Evolutionary conservation across 192 early-diverging fungal genomes (phyloP).

Genomic region (Coemansia sp.): DNA sequence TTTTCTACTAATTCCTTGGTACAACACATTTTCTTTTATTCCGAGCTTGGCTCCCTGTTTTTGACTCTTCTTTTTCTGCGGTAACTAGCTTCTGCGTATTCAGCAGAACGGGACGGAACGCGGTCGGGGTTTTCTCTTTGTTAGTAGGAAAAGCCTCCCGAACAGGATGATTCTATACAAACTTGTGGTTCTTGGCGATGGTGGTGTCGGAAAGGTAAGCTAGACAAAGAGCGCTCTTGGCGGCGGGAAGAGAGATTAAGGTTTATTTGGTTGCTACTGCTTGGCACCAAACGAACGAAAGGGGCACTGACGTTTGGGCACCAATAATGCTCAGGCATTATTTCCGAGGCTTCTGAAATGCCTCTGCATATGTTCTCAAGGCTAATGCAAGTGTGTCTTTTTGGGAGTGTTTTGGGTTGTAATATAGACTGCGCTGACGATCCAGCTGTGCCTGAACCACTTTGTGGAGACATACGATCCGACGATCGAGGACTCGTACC

Average conservation of each 20-base stretch:
- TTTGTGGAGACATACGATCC: slow-evolving; percentile 94
- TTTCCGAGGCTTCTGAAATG: not conserved
- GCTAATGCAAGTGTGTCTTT: not conserved
- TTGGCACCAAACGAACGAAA: not conserved
- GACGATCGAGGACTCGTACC: slow-evolving; percentile 97
- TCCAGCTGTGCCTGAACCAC: slow-evolving; percentile 78
- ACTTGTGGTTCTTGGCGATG: slow-evolving; percentile 79
- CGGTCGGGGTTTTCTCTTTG: not conserved
- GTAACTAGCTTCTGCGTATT: not conserved
- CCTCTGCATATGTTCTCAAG: not conserved
- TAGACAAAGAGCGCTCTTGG: not conserved
- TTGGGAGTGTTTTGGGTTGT: slow-evolving; percentile 19
- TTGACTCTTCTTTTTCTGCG: not conserved
- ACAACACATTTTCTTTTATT: not conserved
- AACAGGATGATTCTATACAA: slow-evolving; percentile 56
- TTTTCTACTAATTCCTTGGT: slow-evolving; percentile 3
- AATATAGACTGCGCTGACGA: slow-evolving; percentile 82
- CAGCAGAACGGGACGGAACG: not conserved
- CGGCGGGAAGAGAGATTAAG: not conserved
- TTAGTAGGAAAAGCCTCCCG: not conserved
- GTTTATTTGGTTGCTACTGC: slow-evolving; percentile 1
- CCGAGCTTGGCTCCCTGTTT: not conserved
- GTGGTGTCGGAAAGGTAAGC: slow-evolving; percentile 71
- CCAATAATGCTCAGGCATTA: not conserved
- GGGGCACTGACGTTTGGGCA: not conserved